Base-by-base conservation (phyloP, 306 rosid species). In the Ammopiptanthus mongolicus region DNA sequence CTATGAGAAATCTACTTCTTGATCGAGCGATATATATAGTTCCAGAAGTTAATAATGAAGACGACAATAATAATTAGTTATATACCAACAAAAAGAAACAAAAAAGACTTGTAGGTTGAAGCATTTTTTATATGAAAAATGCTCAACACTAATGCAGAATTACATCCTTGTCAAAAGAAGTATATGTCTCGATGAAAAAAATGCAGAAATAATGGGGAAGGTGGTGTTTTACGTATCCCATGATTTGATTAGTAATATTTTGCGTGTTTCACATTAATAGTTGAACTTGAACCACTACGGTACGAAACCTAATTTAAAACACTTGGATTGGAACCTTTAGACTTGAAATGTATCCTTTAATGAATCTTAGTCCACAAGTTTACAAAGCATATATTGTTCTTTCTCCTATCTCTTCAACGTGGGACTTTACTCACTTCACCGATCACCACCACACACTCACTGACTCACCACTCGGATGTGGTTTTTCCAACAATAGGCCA, bases 11-110 rank as follows among this genome's bases (percentile, higher is more conserved):
- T 41, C 1, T 53, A 21, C 36, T 3, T 76, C 41, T 13, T 12
- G 74, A 74, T 76, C 80, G 74, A 58, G 28, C 25, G 19, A 65
- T 36, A 36, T 53, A 65, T 36, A 36, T 39, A 41, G 25, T 46
- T 46, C 39, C 23, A 3, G 8, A 14, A n/a, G 34, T 66, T 44
- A 66, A 44, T 34, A 19, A 41, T 21, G n/a, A 66, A 6, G 21
- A 22, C 1, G 7, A 4, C 2, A 22, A 41, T 4, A 39, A n/a
- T n/a, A n/a, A n/a, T n/a, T n/a, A 21, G 52, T 34, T n/a, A n/a
- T n/a, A n/a, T 63, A 1, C 5, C 46, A 39, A 39, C 14, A 39
- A 39, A 9, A 9, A 9, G 3, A 3, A 14, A 18, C 0, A 36
- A 3, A 29, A 47, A 8, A 37, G 18, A 3, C 17, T 34, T 9